A percentile compares a stretch with the other conserved stretches of the same genome.
These are phyloP conservation scores for Populus pruinosa DNA, from an alignment of 345 rosid species.

Conservation along the genomic window DNA sequence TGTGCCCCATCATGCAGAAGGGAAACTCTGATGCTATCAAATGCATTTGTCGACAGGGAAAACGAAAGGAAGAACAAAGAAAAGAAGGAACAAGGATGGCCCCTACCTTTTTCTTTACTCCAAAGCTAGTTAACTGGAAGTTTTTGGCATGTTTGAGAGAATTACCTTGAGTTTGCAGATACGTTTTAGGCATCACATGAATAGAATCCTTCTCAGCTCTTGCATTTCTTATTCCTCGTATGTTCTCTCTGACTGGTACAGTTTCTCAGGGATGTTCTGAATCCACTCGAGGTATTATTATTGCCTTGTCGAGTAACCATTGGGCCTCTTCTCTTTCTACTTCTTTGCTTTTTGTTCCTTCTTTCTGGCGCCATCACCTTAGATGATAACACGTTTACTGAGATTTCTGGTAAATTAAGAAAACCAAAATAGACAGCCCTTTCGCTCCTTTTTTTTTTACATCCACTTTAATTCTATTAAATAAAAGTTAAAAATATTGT, in stretches of 20 bases:
- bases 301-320: neutral
- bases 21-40: neutral
- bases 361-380: neutral
- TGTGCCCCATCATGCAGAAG: neutral
- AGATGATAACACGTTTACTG: neutral
- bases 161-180: neutral
- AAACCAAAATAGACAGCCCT: neutral
- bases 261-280: neutral
- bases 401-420: neutral
- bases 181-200: neutral
- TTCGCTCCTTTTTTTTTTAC: neutral
- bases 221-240: neutral
- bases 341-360: neutral
- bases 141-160: neutral
- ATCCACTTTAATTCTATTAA: neutral
- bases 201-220: neutral
- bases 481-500: no score
- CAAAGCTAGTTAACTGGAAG: conserved; percentile 4
- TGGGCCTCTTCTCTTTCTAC: neutral
- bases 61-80: neutral
- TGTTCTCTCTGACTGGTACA: neutral
- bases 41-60: neutral
- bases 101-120: conserved; percentile 2
- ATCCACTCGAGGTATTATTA: neutral
- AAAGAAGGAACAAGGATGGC: neutral